phyloP scores from a whole-genome alignment of 495 filamentous ascomycete genomes.

The Penicillium cosmopolitanum region DNA sequence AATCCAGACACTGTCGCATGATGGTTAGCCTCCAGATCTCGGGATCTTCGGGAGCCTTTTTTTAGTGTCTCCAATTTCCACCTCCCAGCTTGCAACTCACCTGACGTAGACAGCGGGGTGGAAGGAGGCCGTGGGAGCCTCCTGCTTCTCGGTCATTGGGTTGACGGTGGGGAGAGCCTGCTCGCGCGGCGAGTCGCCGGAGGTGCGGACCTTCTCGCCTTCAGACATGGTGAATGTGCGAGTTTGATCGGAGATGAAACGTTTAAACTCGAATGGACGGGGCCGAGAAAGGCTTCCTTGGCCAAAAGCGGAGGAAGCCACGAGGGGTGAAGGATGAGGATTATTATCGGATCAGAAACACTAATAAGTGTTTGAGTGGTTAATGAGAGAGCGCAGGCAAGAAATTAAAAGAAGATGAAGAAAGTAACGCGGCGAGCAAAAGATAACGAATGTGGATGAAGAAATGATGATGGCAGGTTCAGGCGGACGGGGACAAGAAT shows the following conservation, averaged over 20 bases:
- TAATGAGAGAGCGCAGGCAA: constrained; percentile 25
- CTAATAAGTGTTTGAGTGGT: constrained; percentile 19
- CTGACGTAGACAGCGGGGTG: constrained; percentile 89
- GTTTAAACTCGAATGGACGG: constrained; percentile 55
- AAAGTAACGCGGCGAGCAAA: constrained; percentile 14
- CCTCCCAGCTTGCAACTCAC: constrained; percentile 54
- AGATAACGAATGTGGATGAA: constrained; percentile 39
- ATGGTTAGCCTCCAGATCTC: neutral
- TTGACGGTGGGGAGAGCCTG: constrained; percentile 80
- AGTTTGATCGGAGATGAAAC: constrained; percentile 53
- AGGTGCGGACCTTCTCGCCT: constrained; percentile 79
- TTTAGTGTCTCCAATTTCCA: too few relatives aligned
- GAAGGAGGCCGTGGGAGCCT: constrained; percentile 63
- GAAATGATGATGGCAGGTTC: constrained; percentile 30
- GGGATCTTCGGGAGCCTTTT: neutral
- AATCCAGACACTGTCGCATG: constrained; percentile 79
- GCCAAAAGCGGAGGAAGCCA: constrained; percentile 52
- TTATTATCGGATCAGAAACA: constrained; percentile 25
- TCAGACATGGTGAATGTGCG: constrained; percentile 62
- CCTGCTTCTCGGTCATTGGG: constrained; percentile 67
- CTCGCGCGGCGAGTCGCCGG: constrained; percentile 68
- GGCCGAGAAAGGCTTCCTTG: constrained; percentile 52
- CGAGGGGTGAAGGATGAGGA: constrained; percentile 33
- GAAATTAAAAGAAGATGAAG: constrained; percentile 14
- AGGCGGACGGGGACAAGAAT: neutral